Conservation (phyloP, 169 alveolate species). For the Cytauxzoon felis region DNA sequence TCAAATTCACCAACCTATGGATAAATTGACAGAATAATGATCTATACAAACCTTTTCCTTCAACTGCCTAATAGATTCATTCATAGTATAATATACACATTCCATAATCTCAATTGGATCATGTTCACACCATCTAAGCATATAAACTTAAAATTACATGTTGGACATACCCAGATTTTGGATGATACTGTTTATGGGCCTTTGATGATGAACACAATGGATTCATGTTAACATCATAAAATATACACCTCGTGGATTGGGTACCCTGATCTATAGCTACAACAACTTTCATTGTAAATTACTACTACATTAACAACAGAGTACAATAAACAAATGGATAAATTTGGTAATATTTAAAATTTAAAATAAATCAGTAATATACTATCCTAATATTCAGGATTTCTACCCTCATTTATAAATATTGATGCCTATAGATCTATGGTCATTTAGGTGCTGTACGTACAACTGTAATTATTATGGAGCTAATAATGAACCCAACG, state of each 20-base stretch:
- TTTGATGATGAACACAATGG: constrained; percentile 46
- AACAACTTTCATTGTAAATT: constrained; percentile 61
- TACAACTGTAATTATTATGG: constrained; percentile 51
- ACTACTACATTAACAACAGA: too few relatives aligned
- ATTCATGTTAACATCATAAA: constrained; percentile 66
- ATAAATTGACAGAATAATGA: neutral
- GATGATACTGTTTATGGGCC: constrained; percentile 73
- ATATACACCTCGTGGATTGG: constrained; percentile 79
- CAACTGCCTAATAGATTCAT: constrained; percentile 53
- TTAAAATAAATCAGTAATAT: neutral
- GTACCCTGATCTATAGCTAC: constrained; percentile 82
- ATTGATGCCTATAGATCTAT: constrained; percentile 4
- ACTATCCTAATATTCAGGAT: constrained; percentile 35
- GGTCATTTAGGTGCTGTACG: neutral
- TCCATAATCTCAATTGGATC: constrained; percentile 77
- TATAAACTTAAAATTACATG: neutral
- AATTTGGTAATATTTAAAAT: too few relatives aligned
- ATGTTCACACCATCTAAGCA: constrained; percentile 75
- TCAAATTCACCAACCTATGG: constrained; percentile 15
- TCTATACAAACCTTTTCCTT: constrained; percentile 23
- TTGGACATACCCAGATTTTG: constrained; percentile 62
- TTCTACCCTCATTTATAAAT: constrained; percentile 53
- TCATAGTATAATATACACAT: constrained; percentile 65
- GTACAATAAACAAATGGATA: too few relatives aligned
- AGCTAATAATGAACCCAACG: constrained; percentile 56